phyloP scores from a whole-genome alignment of 2,329 filamentous ascomycete genomes.

The Pyrenophora graminea region DNA sequence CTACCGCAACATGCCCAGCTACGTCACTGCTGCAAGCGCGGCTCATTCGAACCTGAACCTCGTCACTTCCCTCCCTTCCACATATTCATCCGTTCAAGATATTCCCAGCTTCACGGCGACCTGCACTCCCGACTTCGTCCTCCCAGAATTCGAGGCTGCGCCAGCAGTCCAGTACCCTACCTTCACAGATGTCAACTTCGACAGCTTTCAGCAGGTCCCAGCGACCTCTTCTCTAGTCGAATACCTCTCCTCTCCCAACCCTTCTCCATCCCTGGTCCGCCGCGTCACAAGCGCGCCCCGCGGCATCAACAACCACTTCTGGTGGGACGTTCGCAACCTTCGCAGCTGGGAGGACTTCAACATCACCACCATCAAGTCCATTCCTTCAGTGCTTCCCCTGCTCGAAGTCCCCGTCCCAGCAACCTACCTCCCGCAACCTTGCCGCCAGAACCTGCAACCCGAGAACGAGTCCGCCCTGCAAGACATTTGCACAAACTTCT shows the following conservation, averaged over 20 bases:
- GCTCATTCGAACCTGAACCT: constrained; percentile 44
- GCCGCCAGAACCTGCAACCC: constrained; percentile 65
- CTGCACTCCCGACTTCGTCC: constrained; percentile 36
- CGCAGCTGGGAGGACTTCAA: constrained; percentile 83
- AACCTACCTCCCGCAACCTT: constrained; percentile 63
- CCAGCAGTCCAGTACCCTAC: constrained; percentile 52
- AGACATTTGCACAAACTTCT: constrained; percentile 74
- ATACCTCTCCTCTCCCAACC: constrained; percentile 80
- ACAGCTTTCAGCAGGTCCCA: constrained; percentile 42
- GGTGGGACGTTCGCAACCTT: constrained; percentile 93
- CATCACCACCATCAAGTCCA: constrained; percentile 68
- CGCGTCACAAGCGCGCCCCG: constrained; percentile 73
- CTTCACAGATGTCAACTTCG: constrained; percentile 46
- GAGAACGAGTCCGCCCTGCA: constrained; percentile 79
- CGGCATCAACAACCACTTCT: constrained; percentile 79
- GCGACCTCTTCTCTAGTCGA: constrained; percentile 70
- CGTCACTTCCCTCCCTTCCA: constrained; percentile 47
- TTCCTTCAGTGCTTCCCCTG: constrained; percentile 73
- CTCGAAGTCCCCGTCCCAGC: constrained; percentile 66
- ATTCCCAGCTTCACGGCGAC: constrained; percentile 38
- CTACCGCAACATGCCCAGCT: constrained; percentile 73
- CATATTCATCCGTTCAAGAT: constrained; percentile 41
- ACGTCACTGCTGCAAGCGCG: constrained; percentile 50
- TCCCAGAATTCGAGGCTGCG: constrained; percentile 45
- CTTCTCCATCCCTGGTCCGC: constrained; percentile 79